Evolutionary conservation across 805 yeast species (phyloP).

Genomic region (Zygosaccharomyces siamensis): DNA sequence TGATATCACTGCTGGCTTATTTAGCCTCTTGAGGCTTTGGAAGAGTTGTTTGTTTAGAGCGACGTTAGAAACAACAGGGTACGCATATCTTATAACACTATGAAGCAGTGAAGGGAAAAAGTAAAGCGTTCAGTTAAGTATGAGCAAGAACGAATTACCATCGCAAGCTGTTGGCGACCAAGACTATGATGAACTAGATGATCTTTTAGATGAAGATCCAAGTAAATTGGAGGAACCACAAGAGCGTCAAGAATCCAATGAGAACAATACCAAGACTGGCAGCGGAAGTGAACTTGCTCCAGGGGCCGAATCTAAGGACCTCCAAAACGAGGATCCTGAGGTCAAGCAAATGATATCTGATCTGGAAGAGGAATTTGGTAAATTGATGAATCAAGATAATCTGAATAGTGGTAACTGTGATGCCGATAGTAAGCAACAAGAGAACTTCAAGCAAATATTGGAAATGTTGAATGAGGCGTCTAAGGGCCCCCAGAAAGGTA

Average conservation of each 20-base stretch:
- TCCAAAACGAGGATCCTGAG: slow-evolving; percentile 26
- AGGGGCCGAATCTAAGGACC: slow-evolving; percentile 12
- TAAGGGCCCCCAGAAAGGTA: slow-evolving; percentile 10
- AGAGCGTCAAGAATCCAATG: slow-evolving; percentile 17
- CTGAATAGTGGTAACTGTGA: slow-evolving; percentile 8
- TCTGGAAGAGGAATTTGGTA: slow-evolving; percentile 26
- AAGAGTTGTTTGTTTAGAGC: background rate
- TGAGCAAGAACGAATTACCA: background rate
- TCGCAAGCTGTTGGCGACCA: slow-evolving; percentile 28
- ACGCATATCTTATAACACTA: background rate
- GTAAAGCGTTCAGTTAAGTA: background rate
- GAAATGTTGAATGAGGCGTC: slow-evolving; percentile 28
- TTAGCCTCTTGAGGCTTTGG: background rate
- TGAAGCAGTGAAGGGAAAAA: background rate
- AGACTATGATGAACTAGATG: slow-evolving; percentile 73
- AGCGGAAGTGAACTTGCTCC: background rate
- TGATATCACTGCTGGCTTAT: background rate
- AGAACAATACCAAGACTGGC: slow-evolving; percentile 14
- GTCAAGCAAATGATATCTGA: slow-evolving; percentile 31
- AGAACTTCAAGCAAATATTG: slow-evolving; percentile 37
- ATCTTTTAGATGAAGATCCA: slow-evolving; percentile 71
- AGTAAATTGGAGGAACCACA: slow-evolving; percentile 15
- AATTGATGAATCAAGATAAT: slow-evolving; percentile 23
- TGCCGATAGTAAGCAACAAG: slow-evolving; percentile 18
- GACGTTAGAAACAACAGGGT: background rate